Evolutionary conservation across 495 filamentous ascomycete genomes (phyloP), one percentile per base, ranked within the genome.

Genomic region (Aeminium ludgeri): DNA sequence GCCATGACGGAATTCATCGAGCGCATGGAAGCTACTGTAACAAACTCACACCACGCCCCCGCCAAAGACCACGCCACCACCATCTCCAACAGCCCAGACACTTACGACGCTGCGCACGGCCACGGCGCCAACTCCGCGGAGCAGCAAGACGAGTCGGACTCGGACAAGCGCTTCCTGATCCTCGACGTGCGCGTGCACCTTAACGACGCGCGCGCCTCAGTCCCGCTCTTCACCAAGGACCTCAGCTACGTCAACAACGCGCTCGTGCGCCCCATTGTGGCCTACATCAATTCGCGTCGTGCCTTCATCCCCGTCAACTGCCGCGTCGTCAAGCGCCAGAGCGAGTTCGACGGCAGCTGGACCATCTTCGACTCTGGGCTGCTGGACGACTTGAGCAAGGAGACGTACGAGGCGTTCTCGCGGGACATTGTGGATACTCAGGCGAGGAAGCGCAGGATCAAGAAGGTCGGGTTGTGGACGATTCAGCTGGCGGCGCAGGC

Each of bases 381-480:
- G 34, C 83, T 97, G 85, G 83, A 94, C 46, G 91, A 96, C 56
- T 65, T 87, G n/a, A 85, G 81, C 2, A 82, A 80, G 36, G 89
- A 93, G 72, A 82, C 82, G 23, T 97, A 97, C 50, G 70, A 80
- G 48, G 89, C 89, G 1, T 95, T 97, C 59, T 84, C 85, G 15
- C 72, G 73, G 41, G 80, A 86, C 62, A 82, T 95, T 15, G 72
- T 80, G 34, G 85, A 96, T 55, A 73, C 86, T 43, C 73, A 91
- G 57, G 80, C 76, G 44, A 73, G 84, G 27, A 78, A 82, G 54
- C 68, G 87, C 30, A 73, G 91, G 30, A 78, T 97, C 54, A 91
- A 86, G 64, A 91, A 95, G 55, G 91, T 97, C 13, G 89, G 89
- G 18, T 74, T 95, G 49, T 97, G 89, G 89, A 91, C 83, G 8